Conservation (phyloP, 176 grass and related monocot species). For the Lolium perenne region DNA sequence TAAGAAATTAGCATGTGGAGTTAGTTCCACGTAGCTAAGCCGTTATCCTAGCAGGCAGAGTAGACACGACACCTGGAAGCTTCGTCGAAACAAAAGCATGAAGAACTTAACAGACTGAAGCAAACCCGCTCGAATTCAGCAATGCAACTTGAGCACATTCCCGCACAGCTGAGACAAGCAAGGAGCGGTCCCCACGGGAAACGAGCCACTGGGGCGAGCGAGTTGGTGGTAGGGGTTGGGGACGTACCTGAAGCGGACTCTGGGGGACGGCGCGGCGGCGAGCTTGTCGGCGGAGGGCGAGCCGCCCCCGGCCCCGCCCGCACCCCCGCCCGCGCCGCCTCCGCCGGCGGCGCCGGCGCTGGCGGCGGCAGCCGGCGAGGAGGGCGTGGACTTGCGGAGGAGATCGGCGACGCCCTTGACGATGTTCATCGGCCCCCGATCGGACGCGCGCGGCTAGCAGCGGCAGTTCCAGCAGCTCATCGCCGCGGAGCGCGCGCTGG, state of each 20-base stretch:
- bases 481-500: neutral
- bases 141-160: neutral
- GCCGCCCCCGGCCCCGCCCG: constrained; percentile 14
- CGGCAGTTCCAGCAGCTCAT: constrained; percentile 37
- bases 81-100: neutral
- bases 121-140: constrained; percentile 32
- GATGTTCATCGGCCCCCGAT: constrained; percentile 87
- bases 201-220: constrained; percentile 2
- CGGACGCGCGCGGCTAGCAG: constrained; percentile 49
- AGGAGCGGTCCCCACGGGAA: constrained; percentile 7
- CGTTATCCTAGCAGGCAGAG: neutral
- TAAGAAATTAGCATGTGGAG: neutral
- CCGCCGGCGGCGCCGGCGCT: neutral
- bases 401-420: constrained; percentile 97
- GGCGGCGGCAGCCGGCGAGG: constrained; percentile 46
- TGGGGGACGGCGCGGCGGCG: constrained; percentile 70
- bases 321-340: neutral
- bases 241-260: constrained; percentile 90
- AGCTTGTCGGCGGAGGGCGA: constrained; percentile 36
- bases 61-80: neutral
- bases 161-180: constrained; percentile 35
- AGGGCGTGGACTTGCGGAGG: constrained; percentile 78
- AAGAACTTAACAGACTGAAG: constrained; percentile 1
- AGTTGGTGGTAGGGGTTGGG: neutral
- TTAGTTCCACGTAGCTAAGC: constrained; percentile 14